Percentiles rank a stretch among this genome's conserved stretches.
These are phyloP conservation scores for Cordyceps farinosa DNA, from an alignment of 2,329 filamentous ascomycete genomes.

Conservation along the genomic window DNA sequence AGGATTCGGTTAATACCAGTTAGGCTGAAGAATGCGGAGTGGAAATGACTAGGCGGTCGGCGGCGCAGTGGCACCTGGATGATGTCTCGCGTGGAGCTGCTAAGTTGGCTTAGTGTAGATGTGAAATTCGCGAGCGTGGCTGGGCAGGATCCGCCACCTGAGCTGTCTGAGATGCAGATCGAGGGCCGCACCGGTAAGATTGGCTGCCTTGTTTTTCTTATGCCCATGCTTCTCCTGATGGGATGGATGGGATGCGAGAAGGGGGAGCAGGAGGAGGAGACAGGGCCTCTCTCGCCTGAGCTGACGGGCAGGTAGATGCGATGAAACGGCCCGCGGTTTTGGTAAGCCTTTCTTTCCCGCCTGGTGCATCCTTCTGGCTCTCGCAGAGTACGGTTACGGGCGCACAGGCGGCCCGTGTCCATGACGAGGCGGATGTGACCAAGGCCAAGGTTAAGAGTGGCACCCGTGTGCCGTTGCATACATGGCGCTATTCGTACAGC, in stretches of 20 bases:
- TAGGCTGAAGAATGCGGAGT: slow-evolving; percentile 12
- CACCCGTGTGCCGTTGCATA: slow-evolving; percentile 4
- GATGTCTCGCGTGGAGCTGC: slow-evolving; percentile 13
- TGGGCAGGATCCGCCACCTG: slow-evolving; percentile 9
- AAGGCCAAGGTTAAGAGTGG: neutral
- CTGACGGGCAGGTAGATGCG: neutral
- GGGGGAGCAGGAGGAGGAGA: too few relatives aligned
- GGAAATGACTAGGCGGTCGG: neutral
- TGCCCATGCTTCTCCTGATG: too few relatives aligned
- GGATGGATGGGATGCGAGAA: neutral
- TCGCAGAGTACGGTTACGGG: neutral
- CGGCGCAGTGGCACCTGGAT: neutral
- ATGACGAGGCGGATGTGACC: slow-evolving; percentile 5
- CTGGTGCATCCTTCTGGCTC: neutral
- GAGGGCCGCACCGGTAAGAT: neutral
- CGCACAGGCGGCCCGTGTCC: neutral
- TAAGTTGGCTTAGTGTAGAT: slow-evolving; percentile 1
- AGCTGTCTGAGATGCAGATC: slow-evolving; percentile 13
- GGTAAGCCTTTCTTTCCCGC: neutral
- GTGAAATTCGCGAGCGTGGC: neutral
- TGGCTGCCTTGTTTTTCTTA: neutral
- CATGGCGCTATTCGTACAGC: neutral
- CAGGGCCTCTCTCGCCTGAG: neutral
- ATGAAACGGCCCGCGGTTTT: neutral
- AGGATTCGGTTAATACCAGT: neutral